Conservation (phyloP, 1,284 basidiomycete species). For the Ustilago esculenta region DNA sequence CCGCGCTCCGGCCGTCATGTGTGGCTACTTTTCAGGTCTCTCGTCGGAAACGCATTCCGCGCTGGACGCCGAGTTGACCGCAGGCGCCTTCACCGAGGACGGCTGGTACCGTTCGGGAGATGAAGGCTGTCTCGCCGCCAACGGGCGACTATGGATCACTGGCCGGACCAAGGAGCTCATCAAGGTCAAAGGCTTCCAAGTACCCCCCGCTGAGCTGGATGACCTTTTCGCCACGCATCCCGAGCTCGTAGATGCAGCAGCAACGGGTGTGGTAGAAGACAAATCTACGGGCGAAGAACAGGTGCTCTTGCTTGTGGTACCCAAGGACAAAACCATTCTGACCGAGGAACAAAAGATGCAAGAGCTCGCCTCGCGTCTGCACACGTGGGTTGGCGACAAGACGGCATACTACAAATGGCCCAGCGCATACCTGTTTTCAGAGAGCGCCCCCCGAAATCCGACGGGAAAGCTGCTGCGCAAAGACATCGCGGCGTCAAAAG, state of each 20-base stretch:
- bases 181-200: conserved; percentile 58
- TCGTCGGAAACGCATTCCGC: conserved; percentile 48
- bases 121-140: conserved; percentile 50
- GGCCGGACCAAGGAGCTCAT: conserved; percentile 56
- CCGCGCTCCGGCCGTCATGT: conserved; percentile 45
- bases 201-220: conserved; percentile 54
- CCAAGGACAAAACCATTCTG: conserved; percentile 29
- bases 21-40: conserved; percentile 52
- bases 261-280: conserved; percentile 31
- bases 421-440: conserved; percentile 34
- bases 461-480: conserved; percentile 48
- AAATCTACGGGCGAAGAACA: conserved; percentile 34
- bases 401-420: conserved; percentile 55
- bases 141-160: conserved; percentile 57
- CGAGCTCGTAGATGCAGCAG: conserved; percentile 41
- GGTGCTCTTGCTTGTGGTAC: conserved; percentile 37
- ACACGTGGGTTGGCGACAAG: conserved; percentile 42
- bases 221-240: conserved; percentile 43
- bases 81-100: conserved; percentile 43
- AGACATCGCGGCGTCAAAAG: conserved; percentile 27
- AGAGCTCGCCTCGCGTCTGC: conserved; percentile 21
- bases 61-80: conserved; percentile 38
- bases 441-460: conserved; percentile 29
- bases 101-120: conserved; percentile 55
- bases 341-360: conserved; percentile 21